Conservation (phyloP, 805 yeast genomes). For the Lachancea thermotolerans region DNA sequence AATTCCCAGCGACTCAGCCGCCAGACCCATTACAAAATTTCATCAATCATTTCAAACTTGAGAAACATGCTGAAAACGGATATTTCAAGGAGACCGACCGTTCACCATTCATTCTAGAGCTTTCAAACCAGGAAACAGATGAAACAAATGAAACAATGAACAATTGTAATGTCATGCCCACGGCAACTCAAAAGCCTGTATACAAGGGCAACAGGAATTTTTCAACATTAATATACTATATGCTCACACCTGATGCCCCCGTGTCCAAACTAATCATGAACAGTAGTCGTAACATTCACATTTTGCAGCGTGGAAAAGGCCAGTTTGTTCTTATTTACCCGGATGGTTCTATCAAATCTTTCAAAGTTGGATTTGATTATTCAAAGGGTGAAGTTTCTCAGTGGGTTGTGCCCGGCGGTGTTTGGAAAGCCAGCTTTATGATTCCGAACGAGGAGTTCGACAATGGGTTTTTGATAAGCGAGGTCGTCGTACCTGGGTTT, state of each 20-base stretch:
- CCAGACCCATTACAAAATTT: constrained; percentile 27
- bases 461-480: constrained; percentile 44
- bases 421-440: constrained; percentile 49
- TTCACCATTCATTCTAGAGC: constrained; percentile 37
- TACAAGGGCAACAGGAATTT: constrained; percentile 31
- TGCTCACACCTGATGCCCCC: constrained; percentile 45
- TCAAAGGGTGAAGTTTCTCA: constrained; percentile 44
- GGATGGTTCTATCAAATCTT: constrained; percentile 42
- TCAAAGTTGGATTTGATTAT: constrained; percentile 46
- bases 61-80: constrained; percentile 51
- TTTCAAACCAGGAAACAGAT: not conserved
- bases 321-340: constrained; percentile 49
- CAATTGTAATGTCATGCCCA: not conserved
- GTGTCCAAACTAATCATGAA: constrained; percentile 47
- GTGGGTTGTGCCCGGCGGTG: constrained; percentile 61
- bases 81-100: constrained; percentile 52
- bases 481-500: constrained; percentile 57
- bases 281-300: constrained; percentile 47
- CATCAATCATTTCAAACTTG: constrained; percentile 33
- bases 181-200: constrained; percentile 4
- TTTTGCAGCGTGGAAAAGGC: constrained; percentile 50
- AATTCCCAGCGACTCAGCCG: constrained; percentile 17
- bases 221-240: constrained; percentile 47
- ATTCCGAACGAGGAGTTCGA: constrained; percentile 34
- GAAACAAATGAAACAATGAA: constrained; percentile 1